Evolutionary conservation across 441 rosid species (phyloP).

Genomic region (Mallotus japonicus): DNA sequence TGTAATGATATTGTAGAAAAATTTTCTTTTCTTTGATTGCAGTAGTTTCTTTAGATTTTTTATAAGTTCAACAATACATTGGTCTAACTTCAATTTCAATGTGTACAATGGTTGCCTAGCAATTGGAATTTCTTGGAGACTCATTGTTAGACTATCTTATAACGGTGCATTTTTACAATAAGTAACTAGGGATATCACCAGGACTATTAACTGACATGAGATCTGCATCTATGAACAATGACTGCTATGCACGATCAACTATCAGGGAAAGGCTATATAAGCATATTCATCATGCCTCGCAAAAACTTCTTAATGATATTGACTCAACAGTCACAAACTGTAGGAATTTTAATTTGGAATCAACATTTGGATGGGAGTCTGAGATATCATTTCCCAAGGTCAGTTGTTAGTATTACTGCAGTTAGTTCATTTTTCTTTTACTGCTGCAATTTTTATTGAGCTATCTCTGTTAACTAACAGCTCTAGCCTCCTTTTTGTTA

Average conservation of each 20-base stretch:
- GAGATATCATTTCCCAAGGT: conserved; percentile 82
- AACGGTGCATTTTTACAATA: conserved; percentile 50
- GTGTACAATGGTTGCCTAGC: conserved; percentile 35
- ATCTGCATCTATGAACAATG: conserved; percentile 92
- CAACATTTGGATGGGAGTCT: conserved; percentile 79
- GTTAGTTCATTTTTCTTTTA: too few relatives aligned
- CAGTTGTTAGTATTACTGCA: conserved; percentile 17
- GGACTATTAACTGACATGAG: conserved; percentile 82
- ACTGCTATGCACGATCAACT: conserved; percentile 66
- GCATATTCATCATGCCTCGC: conserved; percentile 70
- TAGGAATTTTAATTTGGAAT: conserved; percentile 29
- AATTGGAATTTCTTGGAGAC: conserved; percentile 95
- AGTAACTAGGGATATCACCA: conserved; percentile 65
- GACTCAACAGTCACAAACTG: conserved; percentile 30
- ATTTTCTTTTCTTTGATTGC: neutral
- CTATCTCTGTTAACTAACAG: too few relatives aligned
- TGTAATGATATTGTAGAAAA: neutral
- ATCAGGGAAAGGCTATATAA: conserved; percentile 59
- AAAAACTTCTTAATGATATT: conserved; percentile 59
- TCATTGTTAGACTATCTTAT: conserved; percentile 77
- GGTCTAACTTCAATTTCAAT: neutral
- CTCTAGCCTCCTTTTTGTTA: neutral
- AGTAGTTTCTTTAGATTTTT: neutral
- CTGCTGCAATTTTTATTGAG: neutral
- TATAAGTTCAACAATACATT: neutral